Conservation (phyloP, 2,329 filamentous ascomycete genomes). For the Epichloe elymi region DNA sequence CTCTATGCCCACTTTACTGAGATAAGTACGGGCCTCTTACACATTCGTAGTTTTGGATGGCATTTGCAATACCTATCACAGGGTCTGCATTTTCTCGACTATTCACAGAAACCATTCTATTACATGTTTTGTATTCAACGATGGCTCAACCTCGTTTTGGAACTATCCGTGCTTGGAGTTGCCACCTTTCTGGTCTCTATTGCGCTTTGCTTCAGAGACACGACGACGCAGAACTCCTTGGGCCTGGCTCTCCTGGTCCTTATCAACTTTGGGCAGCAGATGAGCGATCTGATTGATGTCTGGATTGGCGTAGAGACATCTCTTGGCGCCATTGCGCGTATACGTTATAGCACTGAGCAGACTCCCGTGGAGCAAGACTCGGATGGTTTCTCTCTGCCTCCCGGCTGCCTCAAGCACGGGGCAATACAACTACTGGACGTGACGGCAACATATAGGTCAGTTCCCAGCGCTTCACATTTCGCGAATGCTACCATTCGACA, state of each 20-base stretch:
- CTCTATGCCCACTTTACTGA: slow-evolving; percentile 16
- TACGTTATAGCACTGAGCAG: background rate
- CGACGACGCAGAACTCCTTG: slow-evolving; percentile 12
- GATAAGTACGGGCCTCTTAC: slow-evolving; percentile 10
- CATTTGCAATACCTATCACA: slow-evolving; percentile 7
- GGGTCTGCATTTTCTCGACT: slow-evolving; percentile 18
- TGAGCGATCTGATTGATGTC: background rate
- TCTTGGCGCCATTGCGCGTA: slow-evolving; percentile 1
- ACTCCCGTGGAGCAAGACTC: background rate
- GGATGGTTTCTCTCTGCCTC: background rate
- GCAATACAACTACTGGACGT: background rate
- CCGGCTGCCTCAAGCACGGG: background rate
- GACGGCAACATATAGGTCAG: background rate
- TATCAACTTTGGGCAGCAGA: background rate
- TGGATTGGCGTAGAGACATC: slow-evolving; percentile 1
- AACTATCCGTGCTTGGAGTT: slow-evolving; percentile 31
- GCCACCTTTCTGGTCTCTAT: slow-evolving; percentile 31
- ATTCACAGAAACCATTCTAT: slow-evolving; percentile 20
- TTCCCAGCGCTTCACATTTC: background rate
- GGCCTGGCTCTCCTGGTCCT: background rate
- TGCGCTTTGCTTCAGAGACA: slow-evolving; percentile 13
- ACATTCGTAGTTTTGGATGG: slow-evolving; percentile 23
- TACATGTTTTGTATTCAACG: slow-evolving; percentile 35
- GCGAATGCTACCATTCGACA: background rate
- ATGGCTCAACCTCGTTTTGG: slow-evolving; percentile 35